Evolutionary conservation across 352 stramenopile genomes (phyloP).

Genomic region (Globisporangium canariense): DNA sequence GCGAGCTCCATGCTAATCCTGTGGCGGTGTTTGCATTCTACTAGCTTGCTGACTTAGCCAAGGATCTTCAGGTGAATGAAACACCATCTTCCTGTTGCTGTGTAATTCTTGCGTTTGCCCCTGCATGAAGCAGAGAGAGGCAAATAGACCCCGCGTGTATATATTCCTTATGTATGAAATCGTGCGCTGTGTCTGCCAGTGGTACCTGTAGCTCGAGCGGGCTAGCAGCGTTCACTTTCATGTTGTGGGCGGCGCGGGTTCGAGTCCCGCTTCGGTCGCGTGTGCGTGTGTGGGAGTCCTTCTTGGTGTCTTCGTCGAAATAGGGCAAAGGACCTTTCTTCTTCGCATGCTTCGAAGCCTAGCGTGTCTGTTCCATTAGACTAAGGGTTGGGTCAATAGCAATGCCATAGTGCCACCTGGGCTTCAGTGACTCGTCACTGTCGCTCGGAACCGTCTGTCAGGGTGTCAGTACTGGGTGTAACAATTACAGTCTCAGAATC

Average conservation of each 20-base stretch:
- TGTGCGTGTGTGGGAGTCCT: background rate
- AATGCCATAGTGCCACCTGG: slow-evolving; percentile 59
- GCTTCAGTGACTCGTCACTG: slow-evolving; percentile 5
- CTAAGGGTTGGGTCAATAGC: slow-evolving; percentile 89
- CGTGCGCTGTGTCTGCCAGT: background rate
- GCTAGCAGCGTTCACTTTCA: slow-evolving; percentile 7
- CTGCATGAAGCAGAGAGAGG: background rate
- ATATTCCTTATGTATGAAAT: slow-evolving; percentile 11
- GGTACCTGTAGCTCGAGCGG: slow-evolving; percentile 11
- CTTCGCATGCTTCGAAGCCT: slow-evolving; percentile 83
- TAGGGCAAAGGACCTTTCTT: background rate
- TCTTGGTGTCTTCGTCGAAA: background rate
- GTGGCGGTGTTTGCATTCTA: no score
- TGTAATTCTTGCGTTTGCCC: background rate
- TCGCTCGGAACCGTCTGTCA: slow-evolving; percentile 33
- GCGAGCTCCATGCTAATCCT: no score
- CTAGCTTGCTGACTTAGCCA: no score
- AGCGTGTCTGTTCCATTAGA: slow-evolving; percentile 87
- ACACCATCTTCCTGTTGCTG: background rate
- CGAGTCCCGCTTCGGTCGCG: slow-evolving; percentile 36
- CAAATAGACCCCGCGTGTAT: background rate
- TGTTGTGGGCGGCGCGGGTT: slow-evolving; percentile 41
- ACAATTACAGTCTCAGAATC: slow-evolving; percentile 60
- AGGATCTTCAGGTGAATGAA: background rate
- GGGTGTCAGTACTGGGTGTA: slow-evolving; percentile 85